Conservation (phyloP, 768 basidiomycete species). For the Cantharellus anzutake region DNA sequence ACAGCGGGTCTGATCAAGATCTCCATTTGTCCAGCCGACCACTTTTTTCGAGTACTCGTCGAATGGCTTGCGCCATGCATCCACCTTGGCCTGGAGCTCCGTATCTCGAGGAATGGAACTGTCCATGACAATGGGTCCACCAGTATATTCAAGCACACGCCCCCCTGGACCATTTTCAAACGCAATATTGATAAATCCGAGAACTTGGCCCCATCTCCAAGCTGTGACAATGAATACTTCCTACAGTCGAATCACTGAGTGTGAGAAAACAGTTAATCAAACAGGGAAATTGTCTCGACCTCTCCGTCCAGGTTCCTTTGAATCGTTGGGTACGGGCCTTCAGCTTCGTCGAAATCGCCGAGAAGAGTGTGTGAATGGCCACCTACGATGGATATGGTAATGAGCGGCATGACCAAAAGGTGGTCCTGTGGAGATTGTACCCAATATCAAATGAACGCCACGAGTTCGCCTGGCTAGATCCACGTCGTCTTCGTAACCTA, state of each 20-base stretch:
- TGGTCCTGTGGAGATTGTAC: neutral
- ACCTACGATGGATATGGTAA: slow-evolving; percentile 16
- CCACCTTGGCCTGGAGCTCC: slow-evolving; percentile 21
- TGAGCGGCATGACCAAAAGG: no score
- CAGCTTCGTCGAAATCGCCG: slow-evolving; percentile 22
- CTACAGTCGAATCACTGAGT: neutral
- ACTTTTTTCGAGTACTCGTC: slow-evolving; percentile 18
- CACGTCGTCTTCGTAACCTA: slow-evolving; percentile 24
- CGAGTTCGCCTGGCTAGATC: slow-evolving; percentile 22
- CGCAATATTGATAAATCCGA: slow-evolving; percentile 27
- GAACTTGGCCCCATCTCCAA: slow-evolving; percentile 28
- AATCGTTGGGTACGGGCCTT: slow-evolving; percentile 28
- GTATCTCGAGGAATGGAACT: slow-evolving; percentile 21
- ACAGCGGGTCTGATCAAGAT: slow-evolving; percentile 24
- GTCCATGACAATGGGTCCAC: slow-evolving; percentile 26
- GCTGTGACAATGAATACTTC: slow-evolving; percentile 26
- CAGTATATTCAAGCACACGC: slow-evolving; percentile 23
- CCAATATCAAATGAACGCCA: slow-evolving; percentile 21
- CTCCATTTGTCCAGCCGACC: slow-evolving; percentile 20
- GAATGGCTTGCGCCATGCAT: slow-evolving; percentile 24
- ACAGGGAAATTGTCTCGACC: slow-evolving; percentile 10
- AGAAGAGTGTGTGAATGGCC: slow-evolving; percentile 29
- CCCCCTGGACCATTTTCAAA: slow-evolving; percentile 18
- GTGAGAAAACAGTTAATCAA: neutral
- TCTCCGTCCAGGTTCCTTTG: slow-evolving; percentile 25